phyloP scores from a whole-genome alignment of 371 early-diverging fungal genomes.

The Mucor plumbeus region DNA sequence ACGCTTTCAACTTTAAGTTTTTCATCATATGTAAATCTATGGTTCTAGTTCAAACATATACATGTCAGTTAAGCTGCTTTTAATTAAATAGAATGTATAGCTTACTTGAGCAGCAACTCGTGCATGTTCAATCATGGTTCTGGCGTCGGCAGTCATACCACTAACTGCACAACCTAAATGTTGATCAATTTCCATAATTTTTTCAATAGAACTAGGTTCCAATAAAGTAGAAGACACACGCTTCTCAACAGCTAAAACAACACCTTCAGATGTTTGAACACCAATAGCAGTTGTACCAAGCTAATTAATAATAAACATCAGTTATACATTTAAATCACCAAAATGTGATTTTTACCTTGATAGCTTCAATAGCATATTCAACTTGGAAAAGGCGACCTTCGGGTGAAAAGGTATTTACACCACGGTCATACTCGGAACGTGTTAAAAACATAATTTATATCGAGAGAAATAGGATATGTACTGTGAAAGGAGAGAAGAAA shows the following conservation, averaged over 20 bases:
- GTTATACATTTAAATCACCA: background rate
- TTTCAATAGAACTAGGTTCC: slow-evolving; percentile 94
- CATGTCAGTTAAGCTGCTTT: background rate
- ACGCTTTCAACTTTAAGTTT: slow-evolving; percentile 93
- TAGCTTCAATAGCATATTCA: slow-evolving; percentile 99
- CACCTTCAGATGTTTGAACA: slow-evolving; percentile 93
- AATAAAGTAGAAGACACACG: slow-evolving; percentile 92
- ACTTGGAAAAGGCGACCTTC: slow-evolving; percentile 99
- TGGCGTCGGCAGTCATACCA: slow-evolving; percentile 95
- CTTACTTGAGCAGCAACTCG: slow-evolving; percentile 93
- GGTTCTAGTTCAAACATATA: slow-evolving; percentile 67
- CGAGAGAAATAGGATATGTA: background rate
- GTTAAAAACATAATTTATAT: slow-evolving; percentile 66
- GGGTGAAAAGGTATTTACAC: slow-evolving; percentile 98
- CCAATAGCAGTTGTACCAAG: slow-evolving; percentile 98
- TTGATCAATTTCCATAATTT: slow-evolving; percentile 93
- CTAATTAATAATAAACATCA: slow-evolving; percentile 41
- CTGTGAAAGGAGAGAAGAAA: background rate
- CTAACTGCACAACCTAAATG: slow-evolving; percentile 98
- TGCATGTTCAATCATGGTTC: slow-evolving; percentile 97
- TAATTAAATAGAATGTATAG: too few relatives aligned
- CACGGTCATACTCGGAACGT: slow-evolving; percentile 96
- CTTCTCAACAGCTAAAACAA: slow-evolving; percentile 96
- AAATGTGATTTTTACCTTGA: slow-evolving; percentile 80
- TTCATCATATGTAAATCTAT: slow-evolving; percentile 95